These are phyloP conservation scores for Oryza officinalis DNA, from an alignment of 176 grass and related monocot genomes.

Conservation along the genomic window DNA sequence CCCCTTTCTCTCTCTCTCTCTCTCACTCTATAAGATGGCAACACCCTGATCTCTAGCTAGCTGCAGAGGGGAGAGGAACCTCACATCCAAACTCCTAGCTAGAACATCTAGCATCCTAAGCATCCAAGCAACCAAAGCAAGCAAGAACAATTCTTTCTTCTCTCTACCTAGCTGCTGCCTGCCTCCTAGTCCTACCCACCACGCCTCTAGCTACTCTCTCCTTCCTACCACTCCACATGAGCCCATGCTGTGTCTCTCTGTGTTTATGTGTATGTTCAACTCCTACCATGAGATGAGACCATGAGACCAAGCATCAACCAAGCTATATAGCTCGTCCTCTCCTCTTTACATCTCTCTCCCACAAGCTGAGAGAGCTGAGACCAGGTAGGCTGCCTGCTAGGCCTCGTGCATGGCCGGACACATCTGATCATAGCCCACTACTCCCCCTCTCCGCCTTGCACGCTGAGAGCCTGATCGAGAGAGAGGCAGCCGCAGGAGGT, in stretches of 20 bases:
- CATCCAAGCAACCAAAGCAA: not conserved
- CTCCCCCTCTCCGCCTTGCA: not conserved
- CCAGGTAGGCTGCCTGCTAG: not conserved
- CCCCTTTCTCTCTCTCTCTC: not conserved
- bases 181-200: not conserved
- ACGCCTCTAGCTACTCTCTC: not conserved
- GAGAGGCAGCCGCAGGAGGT: not conserved
- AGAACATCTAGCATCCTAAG: not conserved
- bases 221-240: constrained; percentile 1
- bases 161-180: constrained; percentile 23
- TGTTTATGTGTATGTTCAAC: not conserved
- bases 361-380: not conserved
- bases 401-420: constrained; percentile 47
- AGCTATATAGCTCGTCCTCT: no score
- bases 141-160: not conserved
- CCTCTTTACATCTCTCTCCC: not conserved
- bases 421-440: constrained; percentile 52
- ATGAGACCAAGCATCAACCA: not conserved
- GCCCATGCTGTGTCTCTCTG: not conserved
- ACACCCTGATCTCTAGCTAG: constrained; percentile 8
- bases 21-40: constrained; percentile 38
- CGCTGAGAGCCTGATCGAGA: not conserved
- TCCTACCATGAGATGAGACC: not conserved
- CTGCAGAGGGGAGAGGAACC: not conserved
- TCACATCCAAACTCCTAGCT: constrained; percentile 18